These are phyloP conservation scores for Saccharomycopsis oosterbeekiorum DNA, from an alignment of 805 yeast genomes.

Conservation along the genomic window DNA sequence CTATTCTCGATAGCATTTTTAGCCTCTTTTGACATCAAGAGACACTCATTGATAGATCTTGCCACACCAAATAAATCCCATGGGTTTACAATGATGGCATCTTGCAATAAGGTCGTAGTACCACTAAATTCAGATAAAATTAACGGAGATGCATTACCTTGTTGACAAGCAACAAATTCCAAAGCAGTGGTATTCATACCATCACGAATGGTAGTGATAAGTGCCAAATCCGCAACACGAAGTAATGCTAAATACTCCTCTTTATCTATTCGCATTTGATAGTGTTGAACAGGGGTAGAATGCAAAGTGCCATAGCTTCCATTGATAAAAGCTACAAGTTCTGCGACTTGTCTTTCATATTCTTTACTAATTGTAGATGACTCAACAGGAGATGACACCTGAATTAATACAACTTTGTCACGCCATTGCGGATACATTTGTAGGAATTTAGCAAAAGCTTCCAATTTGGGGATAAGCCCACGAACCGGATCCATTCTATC, in stretches of 20 bases:
- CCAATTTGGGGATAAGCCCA: slow-evolving; percentile 87
- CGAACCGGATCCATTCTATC: slow-evolving; percentile 87
- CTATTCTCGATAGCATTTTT: slow-evolving; percentile 39
- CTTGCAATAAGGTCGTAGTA: slow-evolving; percentile 57
- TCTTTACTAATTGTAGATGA: slow-evolving; percentile 35
- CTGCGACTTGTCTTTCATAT: slow-evolving; percentile 74
- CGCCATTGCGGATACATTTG: slow-evolving; percentile 91
- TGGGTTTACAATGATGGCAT: slow-evolving; percentile 82
- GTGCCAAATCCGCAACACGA: slow-evolving; percentile 81
- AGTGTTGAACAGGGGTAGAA: slow-evolving; percentile 83
- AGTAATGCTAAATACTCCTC: slow-evolving; percentile 85
- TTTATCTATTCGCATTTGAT: slow-evolving; percentile 77
- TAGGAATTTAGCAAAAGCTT: slow-evolving; percentile 82
- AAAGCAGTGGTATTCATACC: slow-evolving; percentile 94
- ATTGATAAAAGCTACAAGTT: slow-evolving; percentile 72
- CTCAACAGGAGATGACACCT: slow-evolving; percentile 77
- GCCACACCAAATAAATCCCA: slow-evolving; percentile 97
- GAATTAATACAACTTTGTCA: slow-evolving; percentile 77
- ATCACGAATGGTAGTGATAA: slow-evolving; percentile 86
- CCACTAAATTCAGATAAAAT: slow-evolving; percentile 92
- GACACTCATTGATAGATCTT: slow-evolving; percentile 61
- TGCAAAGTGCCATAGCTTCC: slow-evolving; percentile 76
- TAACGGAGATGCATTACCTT: slow-evolving; percentile 59
- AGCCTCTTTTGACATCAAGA: slow-evolving; percentile 41
- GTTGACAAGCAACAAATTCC: slow-evolving; percentile 85